Evolutionary conservation across 2,329 filamentous ascomycete genomes (phyloP).

Genomic region (Whalleya microplaca): DNA sequence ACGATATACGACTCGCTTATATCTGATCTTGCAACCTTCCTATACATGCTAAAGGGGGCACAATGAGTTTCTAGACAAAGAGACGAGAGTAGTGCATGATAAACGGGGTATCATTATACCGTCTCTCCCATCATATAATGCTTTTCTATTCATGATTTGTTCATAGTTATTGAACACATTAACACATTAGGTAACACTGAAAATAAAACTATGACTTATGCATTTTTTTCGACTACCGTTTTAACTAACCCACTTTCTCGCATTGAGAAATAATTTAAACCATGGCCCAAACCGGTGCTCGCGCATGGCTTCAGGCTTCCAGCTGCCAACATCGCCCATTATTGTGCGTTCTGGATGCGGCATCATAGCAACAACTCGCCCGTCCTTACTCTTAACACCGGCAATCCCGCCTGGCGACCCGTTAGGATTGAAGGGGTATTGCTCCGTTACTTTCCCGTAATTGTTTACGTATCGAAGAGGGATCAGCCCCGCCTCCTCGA

Average conservation of each 20-base stretch:
- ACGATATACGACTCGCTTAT: no score
- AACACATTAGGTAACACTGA: no score
- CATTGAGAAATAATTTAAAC: slow-evolving; percentile 85
- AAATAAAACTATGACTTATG: background rate
- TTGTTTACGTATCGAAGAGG: slow-evolving; percentile 88
- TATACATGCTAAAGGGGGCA: no score
- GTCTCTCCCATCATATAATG: no score
- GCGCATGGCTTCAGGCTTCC: slow-evolving; percentile 60
- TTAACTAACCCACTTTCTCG: slow-evolving; percentile 81
- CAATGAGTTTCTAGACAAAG: no score
- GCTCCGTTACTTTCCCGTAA: slow-evolving; percentile 71
- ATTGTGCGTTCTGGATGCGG: slow-evolving; percentile 92
- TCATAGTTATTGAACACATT: no score
- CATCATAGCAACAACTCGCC: slow-evolving; percentile 86
- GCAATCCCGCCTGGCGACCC: slow-evolving; percentile 82
- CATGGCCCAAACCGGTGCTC: slow-evolving; percentile 79
- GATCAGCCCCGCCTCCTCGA: slow-evolving; percentile 71
- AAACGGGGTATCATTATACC: no score
- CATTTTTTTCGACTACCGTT: background rate
- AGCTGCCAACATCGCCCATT: slow-evolving; percentile 77
- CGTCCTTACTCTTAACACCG: slow-evolving; percentile 69
- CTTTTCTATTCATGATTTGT: no score
- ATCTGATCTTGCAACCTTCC: no score
- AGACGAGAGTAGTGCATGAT: no score
- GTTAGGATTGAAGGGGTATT: slow-evolving; percentile 89